Evolutionary conservation across 805 yeast species (phyloP).

Genomic region (Lipomyces orientalis): DNA sequence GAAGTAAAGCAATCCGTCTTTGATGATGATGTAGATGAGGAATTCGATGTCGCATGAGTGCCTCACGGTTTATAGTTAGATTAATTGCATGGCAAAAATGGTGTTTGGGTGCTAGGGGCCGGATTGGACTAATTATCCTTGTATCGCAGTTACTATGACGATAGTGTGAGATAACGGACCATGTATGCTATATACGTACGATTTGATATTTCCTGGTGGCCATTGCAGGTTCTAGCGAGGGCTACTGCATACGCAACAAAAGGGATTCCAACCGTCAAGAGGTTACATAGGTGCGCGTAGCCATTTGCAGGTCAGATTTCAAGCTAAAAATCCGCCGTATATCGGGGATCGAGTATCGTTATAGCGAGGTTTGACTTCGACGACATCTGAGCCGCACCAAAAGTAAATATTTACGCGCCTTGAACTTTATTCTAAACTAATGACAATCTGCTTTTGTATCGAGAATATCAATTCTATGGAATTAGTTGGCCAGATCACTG

Average conservation of each 20-base stretch:
- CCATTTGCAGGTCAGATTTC: neutral
- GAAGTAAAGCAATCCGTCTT: slow-evolving; percentile 17
- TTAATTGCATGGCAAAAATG: neutral
- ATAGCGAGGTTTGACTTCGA: too few species aligned
- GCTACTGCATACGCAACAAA: too few species aligned
- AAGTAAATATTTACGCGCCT: slow-evolving; percentile 2
- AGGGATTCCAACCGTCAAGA: too few species aligned
- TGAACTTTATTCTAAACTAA: neutral
- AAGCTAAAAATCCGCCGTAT: too few species aligned
- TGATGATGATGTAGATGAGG: slow-evolving; percentile 21
- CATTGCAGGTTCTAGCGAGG: too few species aligned
- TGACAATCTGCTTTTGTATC: neutral
- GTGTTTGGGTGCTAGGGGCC: neutral
- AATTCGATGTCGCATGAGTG: slow-evolving; percentile 9
- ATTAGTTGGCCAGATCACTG: neutral
- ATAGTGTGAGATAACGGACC: too few species aligned
- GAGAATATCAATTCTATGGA: neutral
- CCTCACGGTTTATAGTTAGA: neutral
- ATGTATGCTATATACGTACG: too few species aligned
- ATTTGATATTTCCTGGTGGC: too few species aligned
- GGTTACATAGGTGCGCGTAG: too few species aligned
- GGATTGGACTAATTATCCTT: too few species aligned
- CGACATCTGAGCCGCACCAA: neutral
- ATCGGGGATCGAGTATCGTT: too few species aligned
- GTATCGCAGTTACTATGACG: too few species aligned